Conservation (phyloP, 169 alveolate genomes). For the Plasmodium chabaudi region DNA sequence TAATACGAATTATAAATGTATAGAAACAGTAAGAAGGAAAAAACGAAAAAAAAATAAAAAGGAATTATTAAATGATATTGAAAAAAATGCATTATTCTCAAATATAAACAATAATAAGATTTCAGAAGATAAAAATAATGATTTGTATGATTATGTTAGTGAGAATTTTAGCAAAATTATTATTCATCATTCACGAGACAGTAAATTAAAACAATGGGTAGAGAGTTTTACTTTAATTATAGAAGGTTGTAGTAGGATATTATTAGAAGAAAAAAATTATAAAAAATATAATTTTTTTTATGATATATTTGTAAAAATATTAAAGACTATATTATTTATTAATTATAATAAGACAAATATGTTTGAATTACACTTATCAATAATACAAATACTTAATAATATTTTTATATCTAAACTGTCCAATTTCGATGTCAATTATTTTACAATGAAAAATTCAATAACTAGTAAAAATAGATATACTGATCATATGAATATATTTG, state of each 20-base stretch:
- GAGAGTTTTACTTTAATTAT: constrained; percentile 71
- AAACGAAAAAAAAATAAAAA: constrained; percentile 5
- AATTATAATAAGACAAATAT: constrained; percentile 38
- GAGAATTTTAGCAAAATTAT: constrained; percentile 67
- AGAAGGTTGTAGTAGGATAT: constrained; percentile 64
- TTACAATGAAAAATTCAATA: constrained; percentile 51
- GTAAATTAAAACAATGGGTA: constrained; percentile 67
- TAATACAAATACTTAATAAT: constrained; percentile 60
- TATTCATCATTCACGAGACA: constrained; percentile 73
- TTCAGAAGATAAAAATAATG: constrained; percentile 13
- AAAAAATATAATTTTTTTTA: constrained; percentile 44
- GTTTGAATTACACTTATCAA: constrained; percentile 72
- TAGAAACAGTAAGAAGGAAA: not conserved
- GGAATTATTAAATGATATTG: not conserved
- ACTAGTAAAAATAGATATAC: constrained; percentile 11
- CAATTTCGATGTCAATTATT: constrained; percentile 18
- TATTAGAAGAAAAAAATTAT: constrained; percentile 45
- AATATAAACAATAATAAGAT: not conserved
- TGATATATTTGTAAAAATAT: constrained; percentile 57
- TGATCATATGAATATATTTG: constrained; percentile 28
- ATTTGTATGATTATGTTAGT: constrained; percentile 63
- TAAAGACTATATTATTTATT: constrained; percentile 41
- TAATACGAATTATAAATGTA: not conserved
- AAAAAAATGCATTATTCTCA: not conserved
- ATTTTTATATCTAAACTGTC: constrained; percentile 51